phyloP scores from a whole-genome alignment of 352 stramenopile species.

The Phytophthora multivora region DNA sequence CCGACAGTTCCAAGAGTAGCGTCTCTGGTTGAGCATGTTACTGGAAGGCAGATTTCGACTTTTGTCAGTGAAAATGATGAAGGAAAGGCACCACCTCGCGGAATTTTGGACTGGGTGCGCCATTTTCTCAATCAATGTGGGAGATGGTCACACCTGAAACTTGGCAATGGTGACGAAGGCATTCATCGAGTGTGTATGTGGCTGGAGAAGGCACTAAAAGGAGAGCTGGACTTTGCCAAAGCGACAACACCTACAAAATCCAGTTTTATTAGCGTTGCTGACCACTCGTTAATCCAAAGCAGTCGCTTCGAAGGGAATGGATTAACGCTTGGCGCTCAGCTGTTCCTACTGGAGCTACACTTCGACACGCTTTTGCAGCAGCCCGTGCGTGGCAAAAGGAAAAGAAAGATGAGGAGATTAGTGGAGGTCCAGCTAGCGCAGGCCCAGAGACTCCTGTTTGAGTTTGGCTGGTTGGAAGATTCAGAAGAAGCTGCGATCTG shows the following conservation, averaged over 20 bases:
- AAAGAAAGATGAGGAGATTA: slow-evolving; percentile 26
- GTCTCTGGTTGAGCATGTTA: slow-evolving; percentile 1
- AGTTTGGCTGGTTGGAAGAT: slow-evolving; percentile 48
- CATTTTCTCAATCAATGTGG: slow-evolving; percentile 68
- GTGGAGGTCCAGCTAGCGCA: slow-evolving; percentile 34
- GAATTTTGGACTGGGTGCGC: slow-evolving; percentile 34
- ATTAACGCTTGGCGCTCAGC: slow-evolving; percentile 39
- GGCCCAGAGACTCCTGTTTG: slow-evolving; percentile 46
- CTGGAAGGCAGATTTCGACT: slow-evolving; percentile 7
- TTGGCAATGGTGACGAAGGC: slow-evolving; percentile 38
- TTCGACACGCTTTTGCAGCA: slow-evolving; percentile 54
- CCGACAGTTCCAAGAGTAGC: background rate
- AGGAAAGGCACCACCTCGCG: background rate
- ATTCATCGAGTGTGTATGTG: slow-evolving; percentile 58
- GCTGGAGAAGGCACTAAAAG: slow-evolving; percentile 57
- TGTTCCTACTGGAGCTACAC: slow-evolving; percentile 69
- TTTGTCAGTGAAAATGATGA: slow-evolving; percentile 19
- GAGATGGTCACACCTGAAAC: slow-evolving; percentile 47
- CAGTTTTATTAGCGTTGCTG: slow-evolving; percentile 20
- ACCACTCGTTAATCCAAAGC: slow-evolving; percentile 24
- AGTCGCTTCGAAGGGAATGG: slow-evolving; percentile 36
- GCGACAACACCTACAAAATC: slow-evolving; percentile 4
- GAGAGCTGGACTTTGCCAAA: slow-evolving; percentile 31
- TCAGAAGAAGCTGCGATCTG: slow-evolving; percentile 11
- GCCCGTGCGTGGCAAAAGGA: slow-evolving; percentile 20